Evolutionary conservation across 2,329 filamentous ascomycete genomes (phyloP), one percentile per base, ranked within the genome.

Genomic region (Penicillium sp.): DNA sequence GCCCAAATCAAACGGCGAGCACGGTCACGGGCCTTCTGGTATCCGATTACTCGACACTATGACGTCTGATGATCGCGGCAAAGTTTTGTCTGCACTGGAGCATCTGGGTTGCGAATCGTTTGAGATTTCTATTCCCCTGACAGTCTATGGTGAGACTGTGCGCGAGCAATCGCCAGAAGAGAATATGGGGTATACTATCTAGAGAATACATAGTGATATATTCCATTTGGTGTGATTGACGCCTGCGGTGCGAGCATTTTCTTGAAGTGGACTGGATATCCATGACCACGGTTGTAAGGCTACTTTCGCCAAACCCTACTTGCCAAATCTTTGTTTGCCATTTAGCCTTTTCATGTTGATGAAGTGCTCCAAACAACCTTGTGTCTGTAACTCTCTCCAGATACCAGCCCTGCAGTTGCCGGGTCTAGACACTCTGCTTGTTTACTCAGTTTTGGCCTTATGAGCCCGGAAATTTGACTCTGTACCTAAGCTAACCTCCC

Each of bases 51-150:
- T 96, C 42, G 93, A 96, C 72, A 86, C 91, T 68, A 85, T 95
- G 11, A 88, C 88, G 6, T 84, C 86, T 53, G 92, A 96, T 71
- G 91, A 96, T 65, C 83, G 91, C 43, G 91, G 91, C 1, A 85
- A 88, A 0, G 84, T 95, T 14, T 81, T 93, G 54, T 90, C 92
- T 15, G 90, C 91, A 0, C 86, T 89, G 53, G 91, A 96, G 78
- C 87, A 87, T 63, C 70, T 96, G 54, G 84, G 88, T 8, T 94
- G 91, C 68, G 92, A 96, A 79, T 96, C 90, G 69, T 96, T 96
- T 76, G 92, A 96, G 75, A 90, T 96, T 48, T 86, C 88, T 37
- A 91, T 96, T 48, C 92, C 92, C 28, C 79, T 97, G 64, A 86
- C 87, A 53, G 90, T 97, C 10, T 96, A 96, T 67, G 84, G 84